Conservation (phyloP, 306 rosid species). For the Albizia julibrissin region DNA sequence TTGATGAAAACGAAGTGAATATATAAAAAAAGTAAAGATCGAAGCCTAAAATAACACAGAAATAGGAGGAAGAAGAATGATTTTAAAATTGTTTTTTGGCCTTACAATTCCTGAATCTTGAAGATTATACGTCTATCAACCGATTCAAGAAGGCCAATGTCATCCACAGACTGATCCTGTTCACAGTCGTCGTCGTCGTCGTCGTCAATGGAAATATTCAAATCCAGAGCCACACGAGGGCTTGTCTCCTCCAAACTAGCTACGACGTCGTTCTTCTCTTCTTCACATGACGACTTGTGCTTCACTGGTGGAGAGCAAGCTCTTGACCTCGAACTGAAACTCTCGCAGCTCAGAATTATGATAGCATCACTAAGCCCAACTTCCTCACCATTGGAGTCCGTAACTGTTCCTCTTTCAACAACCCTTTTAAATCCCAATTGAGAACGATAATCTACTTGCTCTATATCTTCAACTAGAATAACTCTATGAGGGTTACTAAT, state of each 20-base stretch:
- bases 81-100: not conserved
- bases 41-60: conserved; percentile 5
- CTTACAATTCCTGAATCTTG: conserved; percentile 69
- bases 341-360: conserved; percentile 78
- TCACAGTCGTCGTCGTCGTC: conserved; percentile 39
- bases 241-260: conserved; percentile 48
- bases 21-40: not conserved
- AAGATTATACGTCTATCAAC: conserved; percentile 80
- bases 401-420: conserved; percentile 71
- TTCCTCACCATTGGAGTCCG: conserved; percentile 63
- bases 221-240: conserved; percentile 70
- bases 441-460: conserved; percentile 77
- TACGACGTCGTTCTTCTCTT: conserved; percentile 16
- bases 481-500: conserved; percentile 74
- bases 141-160: conserved; percentile 79
- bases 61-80: not conserved
- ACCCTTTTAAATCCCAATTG: conserved; percentile 84
- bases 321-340: conserved; percentile 80
- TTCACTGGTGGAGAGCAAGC: conserved; percentile 72
- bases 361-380: conserved; percentile 71
- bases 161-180: conserved; percentile 57
- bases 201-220: conserved; percentile 79
- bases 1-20: conserved; percentile 41
- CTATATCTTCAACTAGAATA: conserved; percentile 81
- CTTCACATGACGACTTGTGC: conserved; percentile 41